Evolutionary conservation across 1,284 basidiomycete species (phyloP), one percentile per base, ranked within the genome.

Genomic region (Sphagnurus paluster): DNA sequence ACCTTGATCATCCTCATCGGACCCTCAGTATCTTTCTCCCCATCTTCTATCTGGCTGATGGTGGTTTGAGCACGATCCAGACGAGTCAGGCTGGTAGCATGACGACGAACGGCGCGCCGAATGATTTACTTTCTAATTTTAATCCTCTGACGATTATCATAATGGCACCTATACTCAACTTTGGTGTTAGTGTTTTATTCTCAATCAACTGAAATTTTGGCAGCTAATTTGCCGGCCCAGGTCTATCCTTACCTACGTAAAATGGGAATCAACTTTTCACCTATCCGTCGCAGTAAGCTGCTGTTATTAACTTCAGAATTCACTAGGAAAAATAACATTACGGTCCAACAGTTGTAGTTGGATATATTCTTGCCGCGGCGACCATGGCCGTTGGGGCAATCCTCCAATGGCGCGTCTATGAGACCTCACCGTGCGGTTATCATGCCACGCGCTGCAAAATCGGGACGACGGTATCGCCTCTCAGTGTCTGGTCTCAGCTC

Each of bases 171-270:
- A 26, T 65, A 33, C 40, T 64, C 46, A 64, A 67, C 43, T 61
- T 60, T 26, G 32, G 44, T 1, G 51, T 53, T 38, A 8, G 51
- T 43, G n/a, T 17, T 26, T 13, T n/a, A 2, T 21, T 21, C 21
- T 35, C 16, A 19, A 16, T 20, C 9, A 29, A 2, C 2, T 14
- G 9, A 6, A 25, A 6, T 35, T 24, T 13, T n/a, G 21, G 2
- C 30, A 19, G 24, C 44, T 21, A 51, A 20, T 4, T 16, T 37
- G 11, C 13, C n/a, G n/a, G n/a, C n/a, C 9, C 32, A 57, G 46
- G 42, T 78, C 50, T 79, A 79, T 58, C 76, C 77, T 1, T 57
- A 56, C 36, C 58, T 78, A 7, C 68, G 73, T 21, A 61, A 61
- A 36, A 46, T 58, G 28, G 44, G 70, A 60, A 41, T 66, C 70